Evolutionary conservation across 106 monocot genomes (phyloP).

Genomic region (Dactylorhiza incarnata): DNA sequence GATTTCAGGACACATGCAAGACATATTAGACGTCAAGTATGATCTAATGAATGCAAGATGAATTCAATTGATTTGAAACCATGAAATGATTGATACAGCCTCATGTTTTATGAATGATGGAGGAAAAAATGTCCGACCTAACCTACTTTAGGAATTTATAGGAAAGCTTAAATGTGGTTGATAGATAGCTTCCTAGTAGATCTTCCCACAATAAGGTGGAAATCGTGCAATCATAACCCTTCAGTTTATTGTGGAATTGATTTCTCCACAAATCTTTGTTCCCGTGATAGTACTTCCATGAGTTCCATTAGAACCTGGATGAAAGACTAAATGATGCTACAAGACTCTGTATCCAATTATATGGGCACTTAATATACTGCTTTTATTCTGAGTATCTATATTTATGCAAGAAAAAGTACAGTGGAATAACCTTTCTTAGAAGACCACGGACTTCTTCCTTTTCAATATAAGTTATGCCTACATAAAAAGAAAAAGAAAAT

Average conservation of each 20-base stretch:
- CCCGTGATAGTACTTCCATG: background rate
- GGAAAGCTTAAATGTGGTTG: background rate
- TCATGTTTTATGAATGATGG: background rate
- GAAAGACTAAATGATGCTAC: background rate
- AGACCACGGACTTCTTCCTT: constrained; percentile 52
- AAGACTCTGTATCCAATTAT: background rate
- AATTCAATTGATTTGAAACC: background rate
- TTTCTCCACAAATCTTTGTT: background rate
- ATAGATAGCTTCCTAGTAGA: background rate
- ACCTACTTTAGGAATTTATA: background rate
- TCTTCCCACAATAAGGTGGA: background rate
- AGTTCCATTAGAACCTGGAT: background rate
- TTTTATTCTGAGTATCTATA: background rate
- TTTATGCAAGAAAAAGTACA: background rate
- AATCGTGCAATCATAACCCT: constrained; percentile 1
- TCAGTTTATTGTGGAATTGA: background rate
- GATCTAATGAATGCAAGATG: background rate
- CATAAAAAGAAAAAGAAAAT: constrained; percentile 11
- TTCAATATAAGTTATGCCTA: constrained; percentile 62
- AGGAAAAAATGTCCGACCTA: background rate
- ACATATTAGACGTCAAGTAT: background rate
- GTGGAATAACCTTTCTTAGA: constrained; percentile 48
- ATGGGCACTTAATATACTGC: background rate
- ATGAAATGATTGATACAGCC: background rate
- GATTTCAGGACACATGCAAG: background rate